phyloP scores from a whole-genome alignment of 441 rosid genomes.

The Eruca vesicaria region DNA sequence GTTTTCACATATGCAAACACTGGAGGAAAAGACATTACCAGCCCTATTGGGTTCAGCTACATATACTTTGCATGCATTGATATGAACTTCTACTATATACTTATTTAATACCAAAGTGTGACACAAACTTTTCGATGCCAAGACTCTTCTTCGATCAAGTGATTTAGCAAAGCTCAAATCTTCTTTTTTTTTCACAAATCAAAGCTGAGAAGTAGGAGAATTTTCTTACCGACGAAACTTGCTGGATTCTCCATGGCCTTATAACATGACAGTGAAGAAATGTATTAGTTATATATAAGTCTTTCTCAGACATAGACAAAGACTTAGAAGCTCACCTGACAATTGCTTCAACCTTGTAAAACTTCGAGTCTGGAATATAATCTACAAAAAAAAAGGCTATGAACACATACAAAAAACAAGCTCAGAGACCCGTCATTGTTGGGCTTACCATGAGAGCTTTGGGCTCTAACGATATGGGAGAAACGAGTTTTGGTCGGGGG shows the following conservation, averaged over 20 bases:
- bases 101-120: conserved; percentile 10
- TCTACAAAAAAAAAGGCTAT: conserved; percentile 32
- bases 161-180: conserved; percentile 6
- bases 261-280: conserved; percentile 18
- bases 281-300: conserved; percentile 1
- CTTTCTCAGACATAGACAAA: not conserved
- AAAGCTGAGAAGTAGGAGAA: not conserved
- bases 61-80: conserved; percentile 6
- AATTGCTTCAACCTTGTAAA: conserved; percentile 93
- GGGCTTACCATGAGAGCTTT: conserved; percentile 51
- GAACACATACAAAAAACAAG: not conserved
- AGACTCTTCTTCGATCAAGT: not conserved
- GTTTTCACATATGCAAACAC: not conserved
- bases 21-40: not conserved
- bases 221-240: conserved; percentile 80
- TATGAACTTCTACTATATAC: not conserved
- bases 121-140: not conserved
- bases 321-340: conserved; percentile 47
- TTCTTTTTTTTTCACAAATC: conserved; percentile 8
- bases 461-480: conserved; percentile 53
- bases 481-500: conserved; percentile 33
- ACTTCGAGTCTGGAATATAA: conserved; percentile 70
- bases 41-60: not conserved
- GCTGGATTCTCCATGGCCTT: conserved; percentile 89
- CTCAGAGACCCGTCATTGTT: not conserved